Conservation (phyloP, 805 yeast genomes). For the Yarrowia yakushimensis region DNA sequence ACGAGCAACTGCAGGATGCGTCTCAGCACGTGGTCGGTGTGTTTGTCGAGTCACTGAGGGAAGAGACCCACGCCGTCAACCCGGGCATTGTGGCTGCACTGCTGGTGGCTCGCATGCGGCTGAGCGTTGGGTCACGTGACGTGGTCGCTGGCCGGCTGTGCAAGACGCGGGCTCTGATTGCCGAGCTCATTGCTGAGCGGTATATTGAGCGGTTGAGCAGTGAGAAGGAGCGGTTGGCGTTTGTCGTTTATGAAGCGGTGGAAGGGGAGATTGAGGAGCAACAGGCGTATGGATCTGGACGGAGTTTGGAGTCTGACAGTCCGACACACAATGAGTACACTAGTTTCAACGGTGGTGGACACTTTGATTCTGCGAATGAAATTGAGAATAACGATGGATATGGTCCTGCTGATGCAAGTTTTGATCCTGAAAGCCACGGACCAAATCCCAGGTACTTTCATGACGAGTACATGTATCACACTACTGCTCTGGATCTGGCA, state of each 20-base stretch:
- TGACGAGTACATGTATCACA: not conserved
- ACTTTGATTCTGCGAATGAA: not conserved
- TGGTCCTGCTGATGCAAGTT: not conserved
- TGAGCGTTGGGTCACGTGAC: slow-evolving; percentile 1
- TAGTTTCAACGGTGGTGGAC: not conserved
- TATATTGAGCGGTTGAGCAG: not conserved
- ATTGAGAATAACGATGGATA: not conserved
- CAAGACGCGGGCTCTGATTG: not conserved
- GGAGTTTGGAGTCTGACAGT: not conserved
- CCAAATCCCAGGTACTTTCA: not conserved
- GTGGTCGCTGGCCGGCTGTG: not conserved
- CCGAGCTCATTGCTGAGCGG: slow-evolving; percentile 17
- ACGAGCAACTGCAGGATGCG: not conserved
- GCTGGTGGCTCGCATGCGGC: not conserved
- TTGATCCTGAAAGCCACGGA: not conserved
- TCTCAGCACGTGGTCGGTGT: not conserved
- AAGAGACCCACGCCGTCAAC: not conserved
- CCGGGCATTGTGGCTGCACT: slow-evolving; percentile 1
- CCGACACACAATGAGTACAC: not conserved
- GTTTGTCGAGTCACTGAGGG: not conserved
- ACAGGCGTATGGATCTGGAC: not conserved
- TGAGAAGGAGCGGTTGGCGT: not conserved
- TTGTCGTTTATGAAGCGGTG: not conserved
- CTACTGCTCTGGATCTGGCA: slow-evolving; percentile 1
- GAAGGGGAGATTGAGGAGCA: not conserved